Base-by-base conservation (phyloP, 2,329 filamentous ascomycete genomes). In the Teratosphaeria destructans region DNA sequence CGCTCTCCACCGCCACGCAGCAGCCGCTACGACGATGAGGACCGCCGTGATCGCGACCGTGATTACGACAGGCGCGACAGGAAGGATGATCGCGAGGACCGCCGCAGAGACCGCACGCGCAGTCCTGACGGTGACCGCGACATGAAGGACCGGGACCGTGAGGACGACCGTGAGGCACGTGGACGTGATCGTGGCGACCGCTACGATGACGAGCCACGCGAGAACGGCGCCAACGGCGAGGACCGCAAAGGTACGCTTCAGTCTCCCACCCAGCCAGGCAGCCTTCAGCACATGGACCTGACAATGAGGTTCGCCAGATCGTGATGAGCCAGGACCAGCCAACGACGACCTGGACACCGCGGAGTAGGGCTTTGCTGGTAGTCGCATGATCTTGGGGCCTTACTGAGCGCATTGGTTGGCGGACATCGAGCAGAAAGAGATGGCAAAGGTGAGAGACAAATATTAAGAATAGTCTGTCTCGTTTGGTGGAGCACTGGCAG, bases 331-430 rank as follows among this genome's bases (percentile, higher is more conserved):
- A 69, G 88, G 89, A 64, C 86, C 89, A 64, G 87, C 85, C 68
- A 90, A 96, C 71, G 94, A 99, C 74, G 94, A 99, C 72, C 84
- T 97, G 73, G 94, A 99, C 75, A 92, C 94, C 72, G 93, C 92
- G 70, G 94, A 97, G 78, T 85, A 80, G 74, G 39, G 55, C 32
- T 56, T 47, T 10, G 37, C 55, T 37, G 34, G 27, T 54, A 19
- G 14, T 54, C 53, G 16, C 27, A 54, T 54, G 53, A 59, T 57
- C 43, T 49, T n/a, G 19, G 43, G 43, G 3, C 6, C 5, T 23
- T 49, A n/a, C n/a, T 49, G 19, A 49, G 43, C 43, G 43, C 19
- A 49, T 49, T n/a, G 6, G 8, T 49, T 23, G 37, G 29, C 11
- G 43, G 43, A 19, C n/a, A 49, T 23, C 10, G 43, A 23, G 43